A percentile compares a stretch with the other conserved stretches of the same genome.
Conservation (phyloP, 176 grass and related monocot genomes). For the Carex kokanica region DNA sequence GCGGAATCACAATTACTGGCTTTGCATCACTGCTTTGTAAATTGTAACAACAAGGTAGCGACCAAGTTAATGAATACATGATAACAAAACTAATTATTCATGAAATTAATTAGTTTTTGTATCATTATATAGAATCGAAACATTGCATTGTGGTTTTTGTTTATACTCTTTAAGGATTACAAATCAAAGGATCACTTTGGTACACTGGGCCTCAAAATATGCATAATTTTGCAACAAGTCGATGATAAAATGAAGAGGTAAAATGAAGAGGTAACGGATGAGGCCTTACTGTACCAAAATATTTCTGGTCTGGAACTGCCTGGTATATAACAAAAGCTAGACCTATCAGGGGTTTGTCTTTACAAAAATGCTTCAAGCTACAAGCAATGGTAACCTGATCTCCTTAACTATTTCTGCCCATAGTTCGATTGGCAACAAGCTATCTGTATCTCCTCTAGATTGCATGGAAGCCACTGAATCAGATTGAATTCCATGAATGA, state of each 20-base stretch:
- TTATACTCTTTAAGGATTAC: background rate
- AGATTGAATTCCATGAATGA: slow-evolving; percentile 81
- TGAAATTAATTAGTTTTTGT: background rate
- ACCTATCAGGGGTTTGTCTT: background rate
- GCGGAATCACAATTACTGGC: slow-evolving; percentile 89
- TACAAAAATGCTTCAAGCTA: slow-evolving; percentile 7
- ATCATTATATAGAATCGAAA: background rate
- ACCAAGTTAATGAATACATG: background rate
- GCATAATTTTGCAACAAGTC: background rate
- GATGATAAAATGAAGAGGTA: no score
- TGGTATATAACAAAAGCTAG: background rate
- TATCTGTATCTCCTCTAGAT: slow-evolving; percentile 66
- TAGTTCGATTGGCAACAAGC: slow-evolving; percentile 62
- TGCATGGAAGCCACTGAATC: slow-evolving; percentile 82
- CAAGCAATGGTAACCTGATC: slow-evolving; percentile 43
- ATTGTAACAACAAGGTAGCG: slow-evolving; percentile 30
- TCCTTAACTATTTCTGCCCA: slow-evolving; percentile 70
- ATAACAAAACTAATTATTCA: background rate
- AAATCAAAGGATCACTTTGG: background rate
- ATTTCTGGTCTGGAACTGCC: background rate
- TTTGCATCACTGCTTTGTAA: slow-evolving; percentile 41
- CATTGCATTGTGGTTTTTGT: background rate
- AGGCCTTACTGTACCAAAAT: background rate
- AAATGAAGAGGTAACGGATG: no score
- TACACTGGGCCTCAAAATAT: background rate